These are phyloP conservation scores for Pichia sporocuriosa DNA, from an alignment of 805 yeast genomes.

Conservation along the genomic window DNA sequence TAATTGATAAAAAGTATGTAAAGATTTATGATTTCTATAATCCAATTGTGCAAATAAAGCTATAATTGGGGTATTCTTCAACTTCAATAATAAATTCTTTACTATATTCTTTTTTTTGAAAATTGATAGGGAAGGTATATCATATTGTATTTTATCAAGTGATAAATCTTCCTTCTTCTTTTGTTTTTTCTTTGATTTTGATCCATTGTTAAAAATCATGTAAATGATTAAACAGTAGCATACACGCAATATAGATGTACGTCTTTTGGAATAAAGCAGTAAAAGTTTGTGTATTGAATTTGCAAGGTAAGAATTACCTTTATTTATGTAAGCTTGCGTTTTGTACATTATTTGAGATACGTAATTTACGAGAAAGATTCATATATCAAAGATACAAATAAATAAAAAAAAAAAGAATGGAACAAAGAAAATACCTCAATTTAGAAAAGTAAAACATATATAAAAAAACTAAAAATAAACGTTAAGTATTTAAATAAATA, in stretches of 20 bases:
- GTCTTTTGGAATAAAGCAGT: conserved; percentile 17
- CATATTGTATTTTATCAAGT: not conserved
- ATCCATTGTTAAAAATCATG: conserved; percentile 25
- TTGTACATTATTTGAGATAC: too few relatives aligned
- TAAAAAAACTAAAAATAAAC: too few relatives aligned
- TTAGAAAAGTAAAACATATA: too few relatives aligned
- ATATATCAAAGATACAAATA: too few relatives aligned
- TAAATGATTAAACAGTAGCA: conserved; percentile 21
- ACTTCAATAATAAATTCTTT: not conserved
- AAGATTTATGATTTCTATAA: conserved; percentile 10
- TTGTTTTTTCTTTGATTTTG: conserved; percentile 9
- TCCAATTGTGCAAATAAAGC: conserved; percentile 16
- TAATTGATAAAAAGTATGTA: conserved; percentile 26
- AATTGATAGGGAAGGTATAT: too few relatives aligned
- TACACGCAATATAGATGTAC: conserved; percentile 18
- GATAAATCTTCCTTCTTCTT: not conserved
- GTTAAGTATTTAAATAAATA: too few relatives aligned
- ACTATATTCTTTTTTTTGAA: not conserved
- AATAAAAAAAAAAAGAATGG: too few relatives aligned
- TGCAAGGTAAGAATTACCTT: conserved; percentile 11
- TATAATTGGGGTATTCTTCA: conserved; percentile 15
- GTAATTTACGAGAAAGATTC: too few relatives aligned
- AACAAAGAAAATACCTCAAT: too few relatives aligned
- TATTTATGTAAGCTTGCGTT: conserved; percentile 1
- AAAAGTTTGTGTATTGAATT: conserved; percentile 9